Base-by-base conservation (phyloP, 768 basidiomycete species). In the Gloeostereum incarnatum region DNA sequence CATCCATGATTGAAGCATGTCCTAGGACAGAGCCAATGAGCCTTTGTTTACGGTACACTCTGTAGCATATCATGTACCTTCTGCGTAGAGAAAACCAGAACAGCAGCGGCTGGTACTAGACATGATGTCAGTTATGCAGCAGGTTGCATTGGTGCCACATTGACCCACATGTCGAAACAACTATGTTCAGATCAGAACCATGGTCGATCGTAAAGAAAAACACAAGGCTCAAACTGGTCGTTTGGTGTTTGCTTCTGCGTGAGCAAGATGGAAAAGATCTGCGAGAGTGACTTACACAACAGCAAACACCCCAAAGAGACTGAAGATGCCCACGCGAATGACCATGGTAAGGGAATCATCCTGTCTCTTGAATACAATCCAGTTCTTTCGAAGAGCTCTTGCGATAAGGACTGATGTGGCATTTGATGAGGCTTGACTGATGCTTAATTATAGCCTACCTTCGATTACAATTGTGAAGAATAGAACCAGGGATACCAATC, bases 1-100 rank as follows among this genome's bases (percentile, higher is more conserved):
- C 33, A 40, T 40, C 31, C 33, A 40, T 5, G 30, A 13, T 35
- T 29, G 14, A 18, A 41, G 40, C 5, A 41, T 23, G 30, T 41
- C 40, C 40, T 41, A 17, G 6, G 20, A 16, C 27, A 38, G 25
- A 17, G 27, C 9, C 11, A 35, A 17, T 6, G 14, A 9, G 19
- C 10, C n/a, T 18, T 10, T 10, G 27, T 30, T 4, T 19, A 11
- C 18, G 5, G 10, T 11, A n/a, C 11, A 9, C 17, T 13, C 16
- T 9, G 30, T 2, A 23, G 9, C 27, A 5, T 13, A 29, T 11
- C 6, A 25, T 34, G 13, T 13, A 34, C 40, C 24, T 25, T 35
- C 24, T 41, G 40, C n/a, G 40, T 11, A 14, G 23, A 23, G 35
- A 40, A 40, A 7, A 33, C 22, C 5, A 35, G 33, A 14, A 41